phyloP scores from a whole-genome alignment of 2,329 filamentous ascomycete species.

The Hypoxylon sp. region DNA sequence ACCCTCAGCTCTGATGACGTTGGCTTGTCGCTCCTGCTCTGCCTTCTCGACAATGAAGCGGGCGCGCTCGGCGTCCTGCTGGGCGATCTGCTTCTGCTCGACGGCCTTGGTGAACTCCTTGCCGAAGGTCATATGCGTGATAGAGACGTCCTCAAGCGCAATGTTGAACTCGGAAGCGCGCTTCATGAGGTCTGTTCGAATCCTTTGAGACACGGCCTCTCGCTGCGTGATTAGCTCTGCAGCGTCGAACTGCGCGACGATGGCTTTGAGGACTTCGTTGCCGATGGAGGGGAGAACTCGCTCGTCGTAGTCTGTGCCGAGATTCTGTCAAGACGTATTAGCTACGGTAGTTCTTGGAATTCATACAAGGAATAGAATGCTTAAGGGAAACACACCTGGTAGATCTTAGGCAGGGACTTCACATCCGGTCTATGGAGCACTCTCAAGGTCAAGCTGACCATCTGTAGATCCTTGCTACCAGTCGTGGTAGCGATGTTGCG shows the following conservation, averaged over 20 bases:
- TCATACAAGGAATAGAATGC: background rate
- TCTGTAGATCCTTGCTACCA: conserved; percentile 98
- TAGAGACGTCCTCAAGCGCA: conserved; percentile 97
- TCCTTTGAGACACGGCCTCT: conserved; percentile 95
- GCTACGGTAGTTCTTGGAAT: background rate
- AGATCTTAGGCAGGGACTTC: conserved; percentile 93
- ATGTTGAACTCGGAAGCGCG: conserved; percentile 99
- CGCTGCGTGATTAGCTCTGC: conserved; percentile 99
- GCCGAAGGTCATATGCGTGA: conserved; percentile 99
- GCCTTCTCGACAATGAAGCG: conserved; percentile 99
- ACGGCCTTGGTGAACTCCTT: conserved; percentile 99
- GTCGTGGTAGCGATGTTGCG: conserved; percentile 98
- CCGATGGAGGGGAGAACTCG: conserved; percentile 97
- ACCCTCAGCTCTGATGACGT: conserved; percentile 97
- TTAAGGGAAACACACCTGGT: conserved; percentile 78
- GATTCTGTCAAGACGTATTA: conserved; percentile 73
- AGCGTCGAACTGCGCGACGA: conserved; percentile 98
- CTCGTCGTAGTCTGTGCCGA: conserved; percentile 98
- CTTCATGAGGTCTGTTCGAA: conserved; percentile 91
- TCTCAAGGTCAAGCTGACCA: conserved; percentile 97
- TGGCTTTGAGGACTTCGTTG: conserved; percentile 98
- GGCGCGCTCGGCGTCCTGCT: conserved; percentile 97
- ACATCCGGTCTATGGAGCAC: conserved; percentile 96
- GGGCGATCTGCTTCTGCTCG: conserved; percentile 99
- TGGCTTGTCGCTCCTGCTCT: conserved; percentile 98